Base-by-base conservation (phyloP, 441 rosid genomes). In the Erysimum pusillum region DNA sequence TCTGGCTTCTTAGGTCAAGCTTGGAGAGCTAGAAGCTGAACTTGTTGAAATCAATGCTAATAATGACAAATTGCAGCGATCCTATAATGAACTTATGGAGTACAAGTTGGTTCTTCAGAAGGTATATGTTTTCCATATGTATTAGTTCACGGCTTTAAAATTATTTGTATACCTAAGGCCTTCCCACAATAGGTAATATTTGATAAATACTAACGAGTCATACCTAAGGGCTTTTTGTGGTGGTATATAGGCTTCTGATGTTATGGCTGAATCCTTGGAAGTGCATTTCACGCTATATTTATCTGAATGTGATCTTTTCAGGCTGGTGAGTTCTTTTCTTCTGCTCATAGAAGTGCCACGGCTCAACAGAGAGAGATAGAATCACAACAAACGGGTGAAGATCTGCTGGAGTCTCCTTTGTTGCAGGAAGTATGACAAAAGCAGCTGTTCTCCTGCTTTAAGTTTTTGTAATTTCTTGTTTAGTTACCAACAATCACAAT, bases 11-110 rank as follows among this genome's bases (percentile, higher is more conserved):
- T 56, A 89, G 95, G 69, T 85, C 7, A 96, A 88, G 85, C 94
- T 91, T 51, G 96, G 85, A 80, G 97, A 90, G 73, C 89, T 91
- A 63, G 99, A 91, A 84, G 95, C 94, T 34, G 99, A 93, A 80
- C 88, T 93, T 63, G 76, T 85, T 66, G 99, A 93, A 76, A 92
- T 93, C 81, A 96, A 90, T 87, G 89, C 91, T 69, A 96, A 93
- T 81, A 86, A 86, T 73, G 92, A 89, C 49, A 92, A 89, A 67
- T 78, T 96, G 80, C 96, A 86, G 76, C 88, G 92, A 10, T 44
- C 90, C 62, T 86, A 89, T 84, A 91, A 85, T 79, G 98, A 96
- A 78, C 88, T 92, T 31, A 36, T 85, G 41, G 98, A 96, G 81
- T 96, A 86, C 78, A 96, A 89, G 78, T 84, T 93, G 71, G 92